phyloP scores from a whole-genome alignment of 495 filamentous ascomycete species.

The Penicillium angulare region DNA sequence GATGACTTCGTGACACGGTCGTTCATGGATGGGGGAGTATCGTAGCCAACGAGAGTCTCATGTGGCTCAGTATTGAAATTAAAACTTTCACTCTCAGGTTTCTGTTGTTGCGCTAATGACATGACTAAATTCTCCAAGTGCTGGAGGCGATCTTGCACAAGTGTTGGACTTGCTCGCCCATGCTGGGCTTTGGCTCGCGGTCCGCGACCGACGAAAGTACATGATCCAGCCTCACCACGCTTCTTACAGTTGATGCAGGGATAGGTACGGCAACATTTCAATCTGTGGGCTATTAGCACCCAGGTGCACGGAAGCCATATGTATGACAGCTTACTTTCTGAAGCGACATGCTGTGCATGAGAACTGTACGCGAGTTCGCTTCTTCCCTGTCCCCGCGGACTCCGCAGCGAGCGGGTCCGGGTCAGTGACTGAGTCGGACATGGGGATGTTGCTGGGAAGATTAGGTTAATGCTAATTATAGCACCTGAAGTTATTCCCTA shows the following conservation, averaged over 20 bases:
- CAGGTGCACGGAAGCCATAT: not conserved
- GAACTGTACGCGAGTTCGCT: constrained; percentile 51
- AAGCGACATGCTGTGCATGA: constrained; percentile 53
- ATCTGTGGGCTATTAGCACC: constrained; percentile 22
- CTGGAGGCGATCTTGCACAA: constrained; percentile 48
- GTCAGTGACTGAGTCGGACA: constrained; percentile 11
- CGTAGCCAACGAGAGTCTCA: constrained; percentile 1
- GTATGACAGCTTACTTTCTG: constrained; percentile 43
- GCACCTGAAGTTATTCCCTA: too few relatives aligned
- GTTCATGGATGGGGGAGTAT: constrained; percentile 53
- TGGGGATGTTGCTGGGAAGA: too few relatives aligned
- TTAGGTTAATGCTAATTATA: too few relatives aligned
- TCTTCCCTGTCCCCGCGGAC: constrained; percentile 28
- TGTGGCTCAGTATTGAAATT: constrained; percentile 10
- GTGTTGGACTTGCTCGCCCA: constrained; percentile 32
- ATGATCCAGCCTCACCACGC: constrained; percentile 41
- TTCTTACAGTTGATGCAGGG: constrained; percentile 52
- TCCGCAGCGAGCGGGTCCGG: constrained; percentile 14
- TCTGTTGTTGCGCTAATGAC: constrained; percentile 42
- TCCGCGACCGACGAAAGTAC: constrained; percentile 42
- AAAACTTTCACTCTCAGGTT: constrained; percentile 10
- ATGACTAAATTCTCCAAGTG: constrained; percentile 53
- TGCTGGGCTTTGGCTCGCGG: constrained; percentile 32
- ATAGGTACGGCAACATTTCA: constrained; percentile 52
- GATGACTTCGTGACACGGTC: constrained; percentile 59